Conservation (phyloP, 257 asterid species). For the Solanum clarkiae region DNA sequence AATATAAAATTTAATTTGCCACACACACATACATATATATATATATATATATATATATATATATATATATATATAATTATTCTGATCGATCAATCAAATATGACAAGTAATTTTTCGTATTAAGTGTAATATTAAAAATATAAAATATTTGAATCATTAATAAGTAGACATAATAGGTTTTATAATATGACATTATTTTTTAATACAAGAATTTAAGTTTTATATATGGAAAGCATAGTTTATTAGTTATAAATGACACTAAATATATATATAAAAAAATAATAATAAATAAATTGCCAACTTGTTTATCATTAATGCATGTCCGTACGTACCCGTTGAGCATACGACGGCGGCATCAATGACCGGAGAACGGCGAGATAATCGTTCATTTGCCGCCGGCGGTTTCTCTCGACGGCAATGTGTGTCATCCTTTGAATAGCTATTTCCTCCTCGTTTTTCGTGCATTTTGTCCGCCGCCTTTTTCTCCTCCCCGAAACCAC, state of each 20-base stretch:
- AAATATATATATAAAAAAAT: background rate
- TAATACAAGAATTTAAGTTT: background rate
- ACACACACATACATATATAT: too few species aligned
- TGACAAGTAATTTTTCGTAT: too few species aligned
- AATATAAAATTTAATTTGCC: too few species aligned
- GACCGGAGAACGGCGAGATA: conserved; percentile 69
- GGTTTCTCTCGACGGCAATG: conserved; percentile 80
- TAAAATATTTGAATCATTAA: too few species aligned
- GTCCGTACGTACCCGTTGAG: conserved; percentile 41
- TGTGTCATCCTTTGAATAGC: conserved; percentile 78
- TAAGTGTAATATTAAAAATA: too few species aligned
- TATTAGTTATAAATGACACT: background rate
- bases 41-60: too few species aligned
- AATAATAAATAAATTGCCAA: background rate
- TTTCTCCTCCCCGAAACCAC: conserved; percentile 18
- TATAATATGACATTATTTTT: too few species aligned
- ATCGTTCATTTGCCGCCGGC: conserved; percentile 71
- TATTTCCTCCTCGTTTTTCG: conserved; percentile 61
- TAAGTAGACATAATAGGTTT: background rate
- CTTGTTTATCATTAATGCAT: background rate
- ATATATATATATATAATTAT: too few species aligned
- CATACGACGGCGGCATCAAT: conserved; percentile 68
- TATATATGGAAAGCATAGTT: too few species aligned
- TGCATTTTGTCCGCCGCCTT: conserved; percentile 36
- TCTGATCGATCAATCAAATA: too few species aligned